These are phyloP conservation scores for Aspergillus diversus DNA, from an alignment of 495 filamentous ascomycete species.

Conservation along the genomic window DNA sequence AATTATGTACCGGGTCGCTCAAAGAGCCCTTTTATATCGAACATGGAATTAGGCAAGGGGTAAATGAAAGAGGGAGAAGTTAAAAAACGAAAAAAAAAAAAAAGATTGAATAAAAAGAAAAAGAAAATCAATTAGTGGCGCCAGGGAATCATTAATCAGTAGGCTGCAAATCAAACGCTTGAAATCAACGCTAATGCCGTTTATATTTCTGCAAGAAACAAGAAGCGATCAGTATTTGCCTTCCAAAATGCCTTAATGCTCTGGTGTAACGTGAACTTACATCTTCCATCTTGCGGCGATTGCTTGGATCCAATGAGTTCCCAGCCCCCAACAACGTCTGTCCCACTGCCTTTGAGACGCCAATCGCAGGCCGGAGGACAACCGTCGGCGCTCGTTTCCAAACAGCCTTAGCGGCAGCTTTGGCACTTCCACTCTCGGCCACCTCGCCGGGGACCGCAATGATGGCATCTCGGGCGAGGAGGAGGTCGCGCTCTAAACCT, in stretches of 20 bases:
- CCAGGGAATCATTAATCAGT: conserved; percentile 16
- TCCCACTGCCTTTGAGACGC: conserved; percentile 85
- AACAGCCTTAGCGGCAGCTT: conserved; percentile 80
- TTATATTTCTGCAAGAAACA: conserved; percentile 45
- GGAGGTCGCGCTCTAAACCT: conserved; percentile 82
- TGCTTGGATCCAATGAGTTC: conserved; percentile 85
- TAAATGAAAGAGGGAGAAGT: background rate
- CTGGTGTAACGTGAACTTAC: conserved; percentile 56
- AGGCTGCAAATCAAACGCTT: background rate
- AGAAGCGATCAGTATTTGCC: conserved; percentile 7
- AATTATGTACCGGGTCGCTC: conserved; percentile 4
- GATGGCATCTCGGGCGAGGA: conserved; percentile 83
- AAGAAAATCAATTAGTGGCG: conserved; percentile 10
- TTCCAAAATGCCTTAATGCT: background rate
- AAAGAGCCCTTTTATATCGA: background rate
- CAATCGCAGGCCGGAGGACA: conserved; percentile 87
- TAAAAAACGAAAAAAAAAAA: background rate
- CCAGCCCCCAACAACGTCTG: conserved; percentile 91
- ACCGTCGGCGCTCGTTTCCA: conserved; percentile 84
- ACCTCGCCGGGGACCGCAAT: conserved; percentile 93
- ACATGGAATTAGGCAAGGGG: conserved; percentile 3
- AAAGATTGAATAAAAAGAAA: conserved; percentile 3
- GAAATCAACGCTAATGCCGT: conserved; percentile 34
- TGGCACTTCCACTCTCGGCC: conserved; percentile 81
- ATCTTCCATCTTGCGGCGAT: conserved; percentile 83